phyloP scores from a whole-genome alignment of 805 yeast species.

The Peterozyma toletana region DNA sequence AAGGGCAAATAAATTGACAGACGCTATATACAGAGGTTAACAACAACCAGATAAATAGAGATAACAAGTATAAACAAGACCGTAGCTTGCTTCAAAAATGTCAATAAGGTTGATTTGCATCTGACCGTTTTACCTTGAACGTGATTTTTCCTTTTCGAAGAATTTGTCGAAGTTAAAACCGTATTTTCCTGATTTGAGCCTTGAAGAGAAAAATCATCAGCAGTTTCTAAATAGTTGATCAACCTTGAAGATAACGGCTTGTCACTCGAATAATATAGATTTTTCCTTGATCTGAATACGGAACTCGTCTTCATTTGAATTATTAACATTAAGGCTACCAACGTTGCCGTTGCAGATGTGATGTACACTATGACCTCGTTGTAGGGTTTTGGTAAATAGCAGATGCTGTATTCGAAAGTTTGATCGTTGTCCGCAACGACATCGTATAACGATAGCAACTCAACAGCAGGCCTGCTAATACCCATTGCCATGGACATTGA shows the following conservation, averaged over 20 bases:
- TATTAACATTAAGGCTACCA: constrained; percentile 4
- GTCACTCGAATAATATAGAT: neutral
- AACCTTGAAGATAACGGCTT: constrained; percentile 6
- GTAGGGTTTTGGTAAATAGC: constrained; percentile 41
- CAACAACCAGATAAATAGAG: too few species aligned
- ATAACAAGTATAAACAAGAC: too few species aligned
- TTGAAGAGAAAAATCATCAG: neutral
- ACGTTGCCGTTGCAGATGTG: constrained; percentile 22
- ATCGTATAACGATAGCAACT: constrained; percentile 51
- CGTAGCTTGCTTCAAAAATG: too few species aligned
- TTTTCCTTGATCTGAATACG: neutral
- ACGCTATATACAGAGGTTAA: too few species aligned
- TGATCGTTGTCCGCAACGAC: constrained; percentile 2
- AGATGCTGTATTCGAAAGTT: constrained; percentile 29
- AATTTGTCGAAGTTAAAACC: too few species aligned
- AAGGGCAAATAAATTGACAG: too few species aligned
- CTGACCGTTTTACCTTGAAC: too few species aligned
- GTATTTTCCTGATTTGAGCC: too few species aligned
- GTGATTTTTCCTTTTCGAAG: too few species aligned
- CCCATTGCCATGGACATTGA: constrained; percentile 93
- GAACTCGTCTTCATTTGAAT: constrained; percentile 3
- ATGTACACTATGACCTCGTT: constrained; percentile 30
- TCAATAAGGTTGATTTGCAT: too few species aligned
- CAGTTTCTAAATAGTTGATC: constrained; percentile 1
- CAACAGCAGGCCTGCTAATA: constrained; percentile 68